Percentiles rank a stretch among this genome's conserved stretches.
These are phyloP conservation scores for Diddensiella santjacobensis DNA, from an alignment of 805 yeast genomes.

Conservation along the genomic window DNA sequence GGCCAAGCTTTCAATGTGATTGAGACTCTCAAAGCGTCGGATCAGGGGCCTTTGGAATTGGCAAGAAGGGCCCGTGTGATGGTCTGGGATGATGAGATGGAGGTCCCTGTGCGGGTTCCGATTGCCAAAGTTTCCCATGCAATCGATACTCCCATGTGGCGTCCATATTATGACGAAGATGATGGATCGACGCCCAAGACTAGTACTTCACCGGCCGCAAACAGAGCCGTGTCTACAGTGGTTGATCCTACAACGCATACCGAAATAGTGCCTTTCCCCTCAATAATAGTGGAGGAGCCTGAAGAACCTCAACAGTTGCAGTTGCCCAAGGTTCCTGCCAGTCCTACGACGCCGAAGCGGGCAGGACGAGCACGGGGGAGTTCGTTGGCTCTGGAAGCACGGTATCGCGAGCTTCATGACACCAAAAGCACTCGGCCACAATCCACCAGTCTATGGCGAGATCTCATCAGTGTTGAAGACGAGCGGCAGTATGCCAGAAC, in stretches of 20 bases:
- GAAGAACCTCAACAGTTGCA: background rate
- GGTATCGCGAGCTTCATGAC: slow-evolving; percentile 14
- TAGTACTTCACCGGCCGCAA: background rate
- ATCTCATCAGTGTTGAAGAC: slow-evolving; percentile 5
- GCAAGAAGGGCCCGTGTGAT: slow-evolving; percentile 54
- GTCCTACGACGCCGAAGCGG: slow-evolving; percentile 1
- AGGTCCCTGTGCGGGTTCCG: slow-evolving; percentile 47
- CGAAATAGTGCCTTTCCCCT: background rate
- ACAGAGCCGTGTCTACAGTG: background rate
- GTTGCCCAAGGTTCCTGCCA: background rate
- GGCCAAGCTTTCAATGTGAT: slow-evolving; percentile 78
- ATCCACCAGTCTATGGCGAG: slow-evolving; percentile 9
- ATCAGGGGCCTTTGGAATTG: slow-evolving; percentile 65
- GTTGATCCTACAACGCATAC: background rate
- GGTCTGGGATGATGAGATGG: slow-evolving; percentile 60
- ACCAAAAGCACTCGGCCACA: background rate
- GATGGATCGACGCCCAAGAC: background rate
- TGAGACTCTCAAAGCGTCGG: slow-evolving; percentile 52
- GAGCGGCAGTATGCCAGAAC: background rate
- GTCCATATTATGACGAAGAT: slow-evolving; percentile 2
- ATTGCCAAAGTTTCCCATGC: slow-evolving; percentile 40
- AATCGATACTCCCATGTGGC: slow-evolving; percentile 39
- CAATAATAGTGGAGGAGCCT: background rate
- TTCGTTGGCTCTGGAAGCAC: slow-evolving; percentile 20
- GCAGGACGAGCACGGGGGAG: slow-evolving; percentile 15